These are phyloP conservation scores for Cryptococcus jaspeensis DNA, from an alignment of 1,284 basidiomycete genomes.

Conservation along the genomic window DNA sequence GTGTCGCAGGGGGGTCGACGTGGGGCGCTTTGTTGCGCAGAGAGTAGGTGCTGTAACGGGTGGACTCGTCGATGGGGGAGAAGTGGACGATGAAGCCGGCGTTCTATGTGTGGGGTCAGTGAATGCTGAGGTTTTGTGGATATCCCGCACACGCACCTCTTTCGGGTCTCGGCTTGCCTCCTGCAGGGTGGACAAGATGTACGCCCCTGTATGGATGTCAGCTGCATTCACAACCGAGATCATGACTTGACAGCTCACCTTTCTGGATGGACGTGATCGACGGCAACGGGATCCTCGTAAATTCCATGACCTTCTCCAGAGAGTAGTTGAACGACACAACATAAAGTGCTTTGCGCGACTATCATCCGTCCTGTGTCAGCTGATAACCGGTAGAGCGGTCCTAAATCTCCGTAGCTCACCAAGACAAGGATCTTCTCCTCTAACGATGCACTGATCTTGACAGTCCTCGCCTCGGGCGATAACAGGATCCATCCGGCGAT, in stretches of 20 bases:
- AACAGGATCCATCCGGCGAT: conserved; percentile 90
- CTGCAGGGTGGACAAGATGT: conserved; percentile 85
- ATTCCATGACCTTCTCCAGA: conserved; percentile 84
- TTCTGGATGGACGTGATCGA: conserved; percentile 80
- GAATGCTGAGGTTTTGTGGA: background rate
- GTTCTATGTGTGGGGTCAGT: conserved; percentile 54
- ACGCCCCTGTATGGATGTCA: conserved; percentile 61
- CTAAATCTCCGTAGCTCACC: conserved; percentile 59
- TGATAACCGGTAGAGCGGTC: background rate
- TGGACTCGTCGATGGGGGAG: conserved; percentile 63
- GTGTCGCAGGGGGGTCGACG: background rate
- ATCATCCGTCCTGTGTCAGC: conserved; percentile 13
- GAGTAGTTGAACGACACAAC: conserved; percentile 81
- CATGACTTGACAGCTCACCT: conserved; percentile 55
- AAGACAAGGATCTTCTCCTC: conserved; percentile 88
- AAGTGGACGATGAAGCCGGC: conserved; percentile 78
- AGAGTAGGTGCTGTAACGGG: conserved; percentile 77
- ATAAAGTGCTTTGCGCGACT: conserved; percentile 67
- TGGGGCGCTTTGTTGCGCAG: conserved; percentile 60
- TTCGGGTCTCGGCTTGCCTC: conserved; percentile 79
- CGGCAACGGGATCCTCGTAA: conserved; percentile 80
- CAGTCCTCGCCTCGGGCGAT: conserved; percentile 73
- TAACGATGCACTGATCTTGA: conserved; percentile 69
- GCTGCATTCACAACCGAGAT: background rate
- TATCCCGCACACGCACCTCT: conserved; percentile 52